Base-by-base conservation (phyloP, 192 early-diverging fungal species). In the Mortierella antarctica region DNA sequence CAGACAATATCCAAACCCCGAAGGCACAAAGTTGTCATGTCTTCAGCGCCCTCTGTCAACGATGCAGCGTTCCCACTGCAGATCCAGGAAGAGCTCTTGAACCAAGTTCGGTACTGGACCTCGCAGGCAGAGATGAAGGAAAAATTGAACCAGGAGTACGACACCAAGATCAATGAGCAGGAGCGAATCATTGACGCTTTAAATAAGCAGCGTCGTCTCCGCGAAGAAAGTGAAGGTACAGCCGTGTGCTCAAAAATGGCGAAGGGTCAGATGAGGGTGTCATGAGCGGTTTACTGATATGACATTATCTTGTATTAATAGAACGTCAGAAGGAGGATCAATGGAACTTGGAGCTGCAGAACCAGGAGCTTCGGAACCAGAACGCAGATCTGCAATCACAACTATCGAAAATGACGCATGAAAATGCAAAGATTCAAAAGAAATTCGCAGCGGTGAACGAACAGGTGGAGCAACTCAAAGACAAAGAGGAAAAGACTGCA, bases 391-490 rank as follows among this genome's bases (percentile, higher is more conserved):
- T 87, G 21, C 84, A 83, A 39, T 74, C 85, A 23, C 72, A 84
- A 52, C 45, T 90, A 11, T 71, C 57, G 20, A 87, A 83, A 62
- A 65, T 83, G 6, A 82, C 47, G 10, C 86, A 83, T 56, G 92
- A 93, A 53, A 88, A 88, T 40, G 87, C 87, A 51, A 86, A 84
- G 55, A 55, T 91, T 13, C 83, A 86, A 57, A 87, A 87, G 6
- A 83, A 88, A 12, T 82, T 91, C 2, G 70, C 74, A 18, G 48
- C 67, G 11, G 74, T 88, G 7, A 87, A 87, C n/a, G 88, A 91
- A 57, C 87, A 90, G 51, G 73, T 87, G 21, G 89, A 91, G 39
- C 75, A 84, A n/a, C 83, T 92, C 46, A 89, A 89, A 62, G 85
- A 78, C 71, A 83, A 74, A 65, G 90, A 91, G 63, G 88, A 87